Evolutionary conservation across 169 alveolate genomes (phyloP).

Genomic region (Plasmodium adleri): DNA sequence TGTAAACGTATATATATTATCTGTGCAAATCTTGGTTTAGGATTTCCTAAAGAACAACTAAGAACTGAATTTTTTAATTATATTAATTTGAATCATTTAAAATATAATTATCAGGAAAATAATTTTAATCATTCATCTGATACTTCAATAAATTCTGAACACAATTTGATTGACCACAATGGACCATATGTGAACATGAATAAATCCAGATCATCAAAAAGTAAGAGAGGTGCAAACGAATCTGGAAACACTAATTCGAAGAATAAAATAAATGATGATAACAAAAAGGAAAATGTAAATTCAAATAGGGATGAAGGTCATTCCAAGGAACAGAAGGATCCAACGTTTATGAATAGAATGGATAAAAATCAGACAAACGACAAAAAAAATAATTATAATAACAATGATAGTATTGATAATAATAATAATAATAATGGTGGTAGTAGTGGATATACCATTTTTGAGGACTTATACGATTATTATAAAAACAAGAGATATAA

Average conservation of each 20-base stretch:
- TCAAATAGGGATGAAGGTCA: not conserved
- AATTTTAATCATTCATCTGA: not conserved
- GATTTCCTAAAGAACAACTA: conserved; percentile 47
- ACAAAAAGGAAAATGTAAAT: not conserved
- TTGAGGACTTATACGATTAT: not conserved
- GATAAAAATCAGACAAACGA: conserved; percentile 2
- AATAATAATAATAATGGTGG: not conserved
- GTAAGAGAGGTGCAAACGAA: not conserved
- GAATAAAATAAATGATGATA: not conserved
- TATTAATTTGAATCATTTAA: conserved; percentile 41
- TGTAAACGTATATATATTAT: conserved; percentile 48
- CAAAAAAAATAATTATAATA: not conserved
- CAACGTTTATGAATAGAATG: conserved; percentile 23
- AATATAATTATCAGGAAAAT: conserved; percentile 11
- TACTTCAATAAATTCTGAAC: too few relatives aligned
- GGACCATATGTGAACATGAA: not conserved
- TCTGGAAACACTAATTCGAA: not conserved
- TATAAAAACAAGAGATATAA: not conserved
- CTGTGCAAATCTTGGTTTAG: conserved; percentile 67
- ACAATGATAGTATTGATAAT: not conserved
- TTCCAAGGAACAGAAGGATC: conserved; percentile 2
- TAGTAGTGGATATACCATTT: not conserved
- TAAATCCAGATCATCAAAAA: conserved; percentile 13
- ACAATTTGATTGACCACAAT: conserved; percentile 5
- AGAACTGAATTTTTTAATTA: conserved; percentile 58